Base-by-base conservation (phyloP, 179 eudicot genomes). In the Amaranthus tricolor region DNA sequence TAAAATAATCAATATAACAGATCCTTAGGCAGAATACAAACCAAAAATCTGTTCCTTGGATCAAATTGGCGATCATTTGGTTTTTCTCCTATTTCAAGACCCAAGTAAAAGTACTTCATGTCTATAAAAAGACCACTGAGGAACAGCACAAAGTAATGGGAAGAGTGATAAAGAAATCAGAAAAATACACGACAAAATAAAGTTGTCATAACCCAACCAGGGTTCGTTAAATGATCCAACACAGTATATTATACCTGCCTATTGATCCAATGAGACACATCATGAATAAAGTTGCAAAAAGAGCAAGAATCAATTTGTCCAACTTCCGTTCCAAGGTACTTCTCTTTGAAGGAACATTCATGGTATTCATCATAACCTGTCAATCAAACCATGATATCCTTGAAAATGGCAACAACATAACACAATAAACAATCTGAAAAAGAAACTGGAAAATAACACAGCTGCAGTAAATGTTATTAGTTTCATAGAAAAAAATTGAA, bases 341-440 rank as follows among this genome's bases (percentile, higher is more conserved):
- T 84, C 99, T 82, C 86, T 96, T 96, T 54, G 99, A 96, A 59
- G 99, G 99, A 78, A 93, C 94, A 82, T 91, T 93, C 99, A 96
- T 96, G 74, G 99, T 80, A 86, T 96, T 96, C 99, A 96, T 96
- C 99, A 96, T 96, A 81, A 96, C 99, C 99, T 96, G 86, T 78
- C 80, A 75, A 49, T 68, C 62, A 17, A 66, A 76, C 64, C 61
- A 72, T 73, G 70, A 24, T 59, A 74, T 51, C 59, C 57, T 17
- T 45, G 69, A 65, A 64, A 24, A 58, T 20, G 68, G 49, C 51
- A 60, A 49, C 40, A 73, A 65, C 13, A 74, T 7, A 24, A 64
- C 51, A 52, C 17, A 43, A 62, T 58, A 47, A 56, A 48, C 13
- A 52, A 53, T 19, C n/a, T 45, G 50, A 43, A 17, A 56, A 53